A percentile compares a stretch with the other conserved stretches of the same genome.
These are phyloP conservation scores for Yamadazyma triangularis DNA, from an alignment of 1,139 yeast species.

Conservation along the genomic window DNA sequence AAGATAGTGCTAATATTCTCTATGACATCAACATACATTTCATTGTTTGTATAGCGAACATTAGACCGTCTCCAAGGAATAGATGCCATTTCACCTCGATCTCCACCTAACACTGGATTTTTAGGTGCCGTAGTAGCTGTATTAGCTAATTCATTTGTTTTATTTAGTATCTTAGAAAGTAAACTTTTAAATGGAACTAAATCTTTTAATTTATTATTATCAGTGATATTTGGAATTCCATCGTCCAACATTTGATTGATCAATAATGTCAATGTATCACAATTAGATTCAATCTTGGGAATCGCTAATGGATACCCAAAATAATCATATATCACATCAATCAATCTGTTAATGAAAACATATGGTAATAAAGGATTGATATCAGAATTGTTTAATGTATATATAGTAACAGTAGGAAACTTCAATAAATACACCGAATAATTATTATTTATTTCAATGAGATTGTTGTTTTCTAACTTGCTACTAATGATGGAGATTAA, in stretches of 20 bases:
- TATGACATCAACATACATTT: slow-evolving; percentile 71
- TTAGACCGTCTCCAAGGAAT: slow-evolving; percentile 75
- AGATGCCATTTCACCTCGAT: slow-evolving; percentile 3
- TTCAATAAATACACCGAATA: slow-evolving; percentile 22
- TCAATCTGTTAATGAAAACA: slow-evolving; percentile 49
- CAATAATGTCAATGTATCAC: slow-evolving; percentile 57
- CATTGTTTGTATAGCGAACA: slow-evolving; percentile 68
- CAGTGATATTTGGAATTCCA: slow-evolving; percentile 70
- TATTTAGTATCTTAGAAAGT: slow-evolving; percentile 32
- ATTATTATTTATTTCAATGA: slow-evolving; percentile 26
- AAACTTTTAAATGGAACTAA: slow-evolving; percentile 58
- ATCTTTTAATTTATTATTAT: slow-evolving; percentile 65
- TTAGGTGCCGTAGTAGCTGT: neutral
- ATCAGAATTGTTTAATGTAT: slow-evolving; percentile 17
- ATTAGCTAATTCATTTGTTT: slow-evolving; percentile 24
- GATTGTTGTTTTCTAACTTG: slow-evolving; percentile 10
- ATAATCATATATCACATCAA: slow-evolving; percentile 52
- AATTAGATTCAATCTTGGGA: slow-evolving; percentile 57
- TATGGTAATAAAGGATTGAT: slow-evolving; percentile 50
- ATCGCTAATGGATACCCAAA: slow-evolving; percentile 55
- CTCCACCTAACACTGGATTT: no score
- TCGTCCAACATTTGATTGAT: slow-evolving; percentile 63
- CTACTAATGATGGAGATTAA: slow-evolving; percentile 26
- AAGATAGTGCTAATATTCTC: slow-evolving; percentile 54
- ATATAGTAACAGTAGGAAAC: slow-evolving; percentile 21